These are phyloP conservation scores for Thalassiosira mediterranea DNA, from an alignment of 352 stramenopile species.

Conservation along the genomic window DNA sequence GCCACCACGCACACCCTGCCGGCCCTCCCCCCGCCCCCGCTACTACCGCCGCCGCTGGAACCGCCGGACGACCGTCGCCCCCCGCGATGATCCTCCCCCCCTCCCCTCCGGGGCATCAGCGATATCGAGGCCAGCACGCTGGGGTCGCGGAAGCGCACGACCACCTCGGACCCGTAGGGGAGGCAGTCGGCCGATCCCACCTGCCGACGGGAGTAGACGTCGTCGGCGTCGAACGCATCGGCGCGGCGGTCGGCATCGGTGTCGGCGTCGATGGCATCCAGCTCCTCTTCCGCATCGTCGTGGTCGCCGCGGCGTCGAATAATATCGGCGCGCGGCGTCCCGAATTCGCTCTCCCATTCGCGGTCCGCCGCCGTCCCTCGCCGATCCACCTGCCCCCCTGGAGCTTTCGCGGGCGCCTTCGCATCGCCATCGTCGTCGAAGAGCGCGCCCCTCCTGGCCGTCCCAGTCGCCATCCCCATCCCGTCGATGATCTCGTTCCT, in stretches of 20 bases:
- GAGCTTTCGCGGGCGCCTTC: not conserved
- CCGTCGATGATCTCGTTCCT: slow-evolving; percentile 29
- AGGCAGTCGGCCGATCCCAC: slow-evolving; percentile 19
- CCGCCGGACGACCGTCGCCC: too few relatives aligned
- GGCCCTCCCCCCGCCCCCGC: not conserved
- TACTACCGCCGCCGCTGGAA: not conserved
- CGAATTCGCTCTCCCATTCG: too few relatives aligned
- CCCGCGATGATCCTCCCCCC: too few relatives aligned
- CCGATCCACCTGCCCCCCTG: not conserved
- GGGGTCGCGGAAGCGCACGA: slow-evolving; percentile 28
- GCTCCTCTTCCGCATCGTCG: too few relatives aligned
- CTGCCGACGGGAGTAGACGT: slow-evolving; percentile 9
- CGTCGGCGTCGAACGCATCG: slow-evolving; percentile 10
- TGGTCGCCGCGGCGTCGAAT: too few relatives aligned
- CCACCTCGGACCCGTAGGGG: slow-evolving; percentile 31
- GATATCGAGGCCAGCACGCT: slow-evolving; percentile 28
- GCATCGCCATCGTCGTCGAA: not conserved
- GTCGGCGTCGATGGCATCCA: too few relatives aligned
- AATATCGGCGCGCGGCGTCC: too few relatives aligned
- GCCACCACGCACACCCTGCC: slow-evolving; percentile 36
- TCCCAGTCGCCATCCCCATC: not conserved
- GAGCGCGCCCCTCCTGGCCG: slow-evolving; percentile 11
- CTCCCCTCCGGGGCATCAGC: not conserved
- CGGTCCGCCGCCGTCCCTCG: not conserved
- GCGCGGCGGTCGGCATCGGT: too few relatives aligned